These are phyloP conservation scores for Lepidium didymum DNA, from an alignment of 345 rosid species.

Conservation along the genomic window DNA sequence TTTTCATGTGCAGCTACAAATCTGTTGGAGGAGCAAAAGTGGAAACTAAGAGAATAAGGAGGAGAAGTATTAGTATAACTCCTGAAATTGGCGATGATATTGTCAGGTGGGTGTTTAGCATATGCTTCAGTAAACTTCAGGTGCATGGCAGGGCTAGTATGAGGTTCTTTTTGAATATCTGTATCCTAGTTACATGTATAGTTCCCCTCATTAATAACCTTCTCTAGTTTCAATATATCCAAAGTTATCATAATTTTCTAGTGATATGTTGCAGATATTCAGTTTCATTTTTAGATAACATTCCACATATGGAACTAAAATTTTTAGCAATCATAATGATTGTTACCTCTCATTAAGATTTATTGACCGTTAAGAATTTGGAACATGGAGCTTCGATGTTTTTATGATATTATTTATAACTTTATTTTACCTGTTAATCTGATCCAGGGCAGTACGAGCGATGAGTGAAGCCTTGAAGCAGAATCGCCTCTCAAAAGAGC, in stretches of 20 bases:
- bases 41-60: constrained; percentile 81
- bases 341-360: not conserved
- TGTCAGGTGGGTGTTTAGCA: constrained; percentile 64
- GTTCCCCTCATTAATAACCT: not conserved
- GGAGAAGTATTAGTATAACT: constrained; percentile 97
- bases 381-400: not conserved
- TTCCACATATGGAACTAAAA: not conserved
- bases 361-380: not conserved
- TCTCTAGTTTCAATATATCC: not conserved
- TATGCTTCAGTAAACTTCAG: constrained; percentile 3
- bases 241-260: not conserved
- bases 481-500: constrained; percentile 66
- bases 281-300: not conserved
- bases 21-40: constrained; percentile 75
- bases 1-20: constrained; percentile 38
- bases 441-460: constrained; percentile 91
- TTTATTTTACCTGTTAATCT: constrained; percentile 1
- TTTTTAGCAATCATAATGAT: not conserved
- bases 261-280: not conserved
- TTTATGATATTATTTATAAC: not conserved
- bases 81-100: constrained; percentile 98
- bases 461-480: constrained; percentile 97
- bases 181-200: constrained; percentile 2
- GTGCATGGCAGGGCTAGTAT: constrained; percentile 1
- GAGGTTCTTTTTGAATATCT: not conserved